Evolutionary conservation across 2,329 filamentous ascomycete genomes (phyloP).

Genomic region (Onygenales sp.): DNA sequence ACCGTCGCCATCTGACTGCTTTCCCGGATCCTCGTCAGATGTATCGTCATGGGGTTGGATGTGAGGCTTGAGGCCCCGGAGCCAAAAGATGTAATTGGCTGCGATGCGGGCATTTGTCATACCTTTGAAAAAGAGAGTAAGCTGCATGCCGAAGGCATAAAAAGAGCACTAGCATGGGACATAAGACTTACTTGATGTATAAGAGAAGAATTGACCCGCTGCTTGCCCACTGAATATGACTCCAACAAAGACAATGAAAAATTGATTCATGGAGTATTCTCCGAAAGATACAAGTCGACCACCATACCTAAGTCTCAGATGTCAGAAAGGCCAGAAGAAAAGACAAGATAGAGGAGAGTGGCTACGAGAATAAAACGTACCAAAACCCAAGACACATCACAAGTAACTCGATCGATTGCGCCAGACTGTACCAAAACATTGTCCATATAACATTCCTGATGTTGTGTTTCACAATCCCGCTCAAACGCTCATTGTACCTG

Average conservation of each 20-base stretch:
- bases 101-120: constrained; percentile 43
- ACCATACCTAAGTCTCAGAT: constrained; percentile 52
- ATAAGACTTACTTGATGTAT: constrained; percentile 23
- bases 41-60: constrained; percentile 1
- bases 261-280: constrained; percentile 25
- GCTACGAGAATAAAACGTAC: constrained; percentile 19
- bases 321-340: constrained; percentile 31
- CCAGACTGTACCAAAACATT: constrained; percentile 21
- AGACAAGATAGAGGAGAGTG: constrained; percentile 34
- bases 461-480: constrained; percentile 14
- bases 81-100: constrained; percentile 45
- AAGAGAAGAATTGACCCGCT: constrained; percentile 22
- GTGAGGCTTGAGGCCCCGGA: constrained; percentile 19
- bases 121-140: constrained; percentile 25
- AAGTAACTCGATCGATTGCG: constrained; percentile 18
- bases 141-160: not conserved
- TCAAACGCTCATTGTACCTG: constrained; percentile 25
- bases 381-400: constrained; percentile 3
- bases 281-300: constrained; percentile 30
- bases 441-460: constrained; percentile 17
- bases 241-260: constrained; percentile 36
- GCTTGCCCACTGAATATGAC: constrained; percentile 28
- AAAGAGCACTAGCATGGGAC: not conserved
- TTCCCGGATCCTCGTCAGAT: constrained; percentile 25
- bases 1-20: constrained; percentile 24